Conservation (phyloP, 345 rosid species). For the Boechera stricta region DNA sequence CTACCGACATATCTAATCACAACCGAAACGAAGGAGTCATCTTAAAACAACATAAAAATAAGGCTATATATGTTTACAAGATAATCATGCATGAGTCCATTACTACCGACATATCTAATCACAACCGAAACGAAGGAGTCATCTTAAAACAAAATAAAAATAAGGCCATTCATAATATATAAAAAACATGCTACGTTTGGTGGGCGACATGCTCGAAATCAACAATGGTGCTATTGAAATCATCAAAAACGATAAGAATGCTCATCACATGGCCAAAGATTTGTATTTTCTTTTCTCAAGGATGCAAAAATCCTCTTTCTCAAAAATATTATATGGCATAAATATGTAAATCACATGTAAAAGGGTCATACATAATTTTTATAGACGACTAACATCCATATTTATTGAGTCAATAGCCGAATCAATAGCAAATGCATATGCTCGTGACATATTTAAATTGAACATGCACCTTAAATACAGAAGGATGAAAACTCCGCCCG, state of each 20-base stretch:
- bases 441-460: neutral
- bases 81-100: neutral
- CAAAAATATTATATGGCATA: too few relatives aligned
- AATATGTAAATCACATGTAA: neutral
- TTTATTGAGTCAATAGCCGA: neutral
- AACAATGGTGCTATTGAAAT: neutral
- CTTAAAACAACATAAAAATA: neutral
- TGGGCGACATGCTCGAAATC: neutral
- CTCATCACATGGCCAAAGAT: neutral
- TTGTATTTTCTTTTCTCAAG: neutral
- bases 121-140: neutral
- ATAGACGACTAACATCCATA: neutral
- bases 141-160: neutral
- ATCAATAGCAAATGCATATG: neutral
- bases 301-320: too few relatives aligned
- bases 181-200: neutral
- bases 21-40: neutral
- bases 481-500: neutral
- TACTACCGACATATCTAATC: neutral
- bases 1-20: neutral
- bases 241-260: neutral
- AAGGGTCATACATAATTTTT: neutral
- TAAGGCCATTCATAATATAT: neutral
- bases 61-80: neutral
- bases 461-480: neutral